Percentiles rank a stretch among this genome's conserved stretches.
These are phyloP conservation scores for Cylindrotheca closterium DNA, from an alignment of 108 stramenopile species.

Conservation along the genomic window DNA sequence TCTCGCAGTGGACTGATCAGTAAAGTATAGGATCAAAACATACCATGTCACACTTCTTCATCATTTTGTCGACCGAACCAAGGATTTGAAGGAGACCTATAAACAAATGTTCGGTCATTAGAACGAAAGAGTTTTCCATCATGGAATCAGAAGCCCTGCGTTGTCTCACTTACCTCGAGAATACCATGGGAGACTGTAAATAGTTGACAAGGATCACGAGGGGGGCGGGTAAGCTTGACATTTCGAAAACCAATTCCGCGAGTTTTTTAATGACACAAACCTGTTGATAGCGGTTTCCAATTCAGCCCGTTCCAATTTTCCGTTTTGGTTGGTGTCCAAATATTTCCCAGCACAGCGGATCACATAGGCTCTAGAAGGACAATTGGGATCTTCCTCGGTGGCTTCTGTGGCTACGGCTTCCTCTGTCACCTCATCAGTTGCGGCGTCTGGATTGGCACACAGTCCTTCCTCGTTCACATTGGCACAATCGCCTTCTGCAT, in stretches of 20 bases:
- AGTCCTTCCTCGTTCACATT: conserved; percentile 16
- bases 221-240: no score
- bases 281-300: conserved; percentile 52
- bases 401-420: conserved; percentile 8
- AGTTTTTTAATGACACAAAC: no score
- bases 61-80: conserved; percentile 57
- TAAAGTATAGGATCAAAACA: background rate
- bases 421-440: background rate
- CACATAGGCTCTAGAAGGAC: conserved; percentile 73
- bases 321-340: conserved; percentile 75
- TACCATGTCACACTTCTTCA: conserved; percentile 46
- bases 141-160: background rate
- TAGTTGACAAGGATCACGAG: no score
- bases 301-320: conserved; percentile 67
- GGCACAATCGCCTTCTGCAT: conserved; percentile 1
- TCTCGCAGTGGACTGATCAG: background rate
- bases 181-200: conserved; percentile 62
- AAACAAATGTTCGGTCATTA: no score
- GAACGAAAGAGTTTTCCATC: no score
- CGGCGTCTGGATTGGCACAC: conserved; percentile 19
- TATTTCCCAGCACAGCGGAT: conserved; percentile 75
- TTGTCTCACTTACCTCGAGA: conserved; percentile 28
- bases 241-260: no score
- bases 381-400: conserved; percentile 52
- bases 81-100: conserved; percentile 34